phyloP scores from a whole-genome alignment of 306 rosid genomes.

The Castanospermum australe region DNA sequence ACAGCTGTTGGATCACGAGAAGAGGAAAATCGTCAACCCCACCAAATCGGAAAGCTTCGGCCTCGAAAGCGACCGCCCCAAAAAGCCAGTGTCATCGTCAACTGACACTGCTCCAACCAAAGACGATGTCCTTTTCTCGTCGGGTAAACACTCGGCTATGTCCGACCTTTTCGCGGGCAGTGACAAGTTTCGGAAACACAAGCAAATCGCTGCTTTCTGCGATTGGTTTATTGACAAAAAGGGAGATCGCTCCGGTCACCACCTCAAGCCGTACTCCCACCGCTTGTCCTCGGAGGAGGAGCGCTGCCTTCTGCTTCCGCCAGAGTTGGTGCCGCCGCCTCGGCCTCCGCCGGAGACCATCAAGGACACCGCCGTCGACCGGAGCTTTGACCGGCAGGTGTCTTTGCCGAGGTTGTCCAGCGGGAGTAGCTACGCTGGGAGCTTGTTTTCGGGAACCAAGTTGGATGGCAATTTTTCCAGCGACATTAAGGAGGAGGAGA shows the following conservation, averaged over 20 bases:
- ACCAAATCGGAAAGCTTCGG: conserved; percentile 22
- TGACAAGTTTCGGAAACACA: conserved; percentile 35
- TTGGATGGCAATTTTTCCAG: conserved; percentile 60
- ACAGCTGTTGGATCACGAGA: conserved; percentile 56
- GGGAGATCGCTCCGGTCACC: conserved; percentile 36
- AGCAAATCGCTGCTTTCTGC: conserved; percentile 47
- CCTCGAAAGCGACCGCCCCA: conserved; percentile 47
- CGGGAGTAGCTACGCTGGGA: conserved; percentile 80
- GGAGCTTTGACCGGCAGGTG: conserved; percentile 61
- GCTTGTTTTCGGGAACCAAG: conserved; percentile 87
- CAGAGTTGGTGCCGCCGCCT: no score
- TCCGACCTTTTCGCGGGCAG: conserved; percentile 48
- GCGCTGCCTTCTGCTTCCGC: conserved; percentile 46
- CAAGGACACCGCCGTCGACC: conserved; percentile 53
- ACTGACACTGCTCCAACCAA: not conserved
- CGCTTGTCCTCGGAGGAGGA: conserved; percentile 42
- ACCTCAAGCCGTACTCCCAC: conserved; percentile 20
- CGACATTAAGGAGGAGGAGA: conserved; percentile 52
- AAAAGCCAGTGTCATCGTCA: not conserved
- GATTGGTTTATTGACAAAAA: conserved; percentile 69
- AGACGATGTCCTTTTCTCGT: conserved; percentile 32
- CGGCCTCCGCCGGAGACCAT: conserved; percentile 37
- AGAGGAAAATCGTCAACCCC: conserved; percentile 38
- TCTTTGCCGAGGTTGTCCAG: conserved; percentile 73
- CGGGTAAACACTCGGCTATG: conserved; percentile 40